A percentile compares a stretch with the other conserved stretches of the same genome.
Evolutionary conservation across 148 eudicot species (phyloP).

Genomic region (Pharnaceum exiguum): DNA sequence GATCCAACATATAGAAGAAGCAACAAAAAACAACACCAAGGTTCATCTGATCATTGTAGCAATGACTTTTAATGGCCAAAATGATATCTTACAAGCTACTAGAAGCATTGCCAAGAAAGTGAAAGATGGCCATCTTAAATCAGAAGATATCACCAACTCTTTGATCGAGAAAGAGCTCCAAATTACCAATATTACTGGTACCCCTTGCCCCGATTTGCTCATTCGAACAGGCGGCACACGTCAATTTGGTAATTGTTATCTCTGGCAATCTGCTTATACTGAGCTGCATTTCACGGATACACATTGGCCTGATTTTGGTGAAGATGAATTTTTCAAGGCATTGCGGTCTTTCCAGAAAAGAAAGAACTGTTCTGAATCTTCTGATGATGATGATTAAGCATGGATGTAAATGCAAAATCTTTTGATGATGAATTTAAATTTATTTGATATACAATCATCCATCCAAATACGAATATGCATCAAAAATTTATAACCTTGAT

Average conservation of each 20-base stretch:
- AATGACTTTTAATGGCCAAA: conserved; percentile 26
- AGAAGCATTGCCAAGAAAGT: conserved; percentile 32
- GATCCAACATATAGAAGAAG: conserved; percentile 15
- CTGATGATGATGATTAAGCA: too few species aligned
- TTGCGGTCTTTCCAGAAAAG: conserved; percentile 29
- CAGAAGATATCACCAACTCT: conserved; percentile 22
- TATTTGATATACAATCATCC: too few species aligned
- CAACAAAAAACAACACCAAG: conserved; percentile 15
- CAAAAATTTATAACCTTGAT: too few species aligned
- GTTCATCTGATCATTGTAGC: conserved; percentile 7
- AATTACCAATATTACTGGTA: conserved; percentile 21
- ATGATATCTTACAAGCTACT: conserved; percentile 36
- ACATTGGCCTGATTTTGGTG: conserved; percentile 31
- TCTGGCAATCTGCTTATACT: conserved; percentile 43
- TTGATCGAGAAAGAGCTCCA: conserved; percentile 31
- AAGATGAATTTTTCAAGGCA: conserved; percentile 27
- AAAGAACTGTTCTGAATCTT: too few species aligned
- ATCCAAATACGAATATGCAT: too few species aligned
- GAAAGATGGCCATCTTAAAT: conserved; percentile 23
- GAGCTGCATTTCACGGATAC: conserved; percentile 27
- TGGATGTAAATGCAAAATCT: too few species aligned
- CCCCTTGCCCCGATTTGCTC: conserved; percentile 35
- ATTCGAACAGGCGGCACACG: conserved; percentile 39
- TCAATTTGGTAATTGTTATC: conserved; percentile 33
- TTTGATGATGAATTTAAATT: too few species aligned